Percentiles rank a stretch among this genome's conserved stretches.
These are phyloP conservation scores for Cladophialophora bantiana DNA, from an alignment of 2,329 filamentous ascomycete genomes.

Conservation along the genomic window DNA sequence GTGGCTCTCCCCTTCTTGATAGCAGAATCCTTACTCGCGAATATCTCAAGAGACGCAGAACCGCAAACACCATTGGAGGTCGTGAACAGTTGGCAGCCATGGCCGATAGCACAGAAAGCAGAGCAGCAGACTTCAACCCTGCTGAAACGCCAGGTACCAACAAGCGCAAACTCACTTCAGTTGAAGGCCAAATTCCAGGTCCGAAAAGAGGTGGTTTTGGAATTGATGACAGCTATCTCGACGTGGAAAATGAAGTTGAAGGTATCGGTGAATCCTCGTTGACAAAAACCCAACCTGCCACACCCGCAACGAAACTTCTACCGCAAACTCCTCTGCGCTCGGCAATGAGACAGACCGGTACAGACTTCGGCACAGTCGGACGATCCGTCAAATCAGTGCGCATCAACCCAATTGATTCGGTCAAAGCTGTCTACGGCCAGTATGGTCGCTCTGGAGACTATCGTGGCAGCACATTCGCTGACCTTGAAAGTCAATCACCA, in stretches of 20 bases:
- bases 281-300: slow-evolving; percentile 24
- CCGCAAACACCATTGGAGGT: slow-evolving; percentile 25
- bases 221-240: slow-evolving; percentile 36
- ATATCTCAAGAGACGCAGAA: slow-evolving; percentile 31
- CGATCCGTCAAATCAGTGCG: slow-evolving; percentile 33
- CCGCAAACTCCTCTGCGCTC: slow-evolving; percentile 31
- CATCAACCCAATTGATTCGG: slow-evolving; percentile 30
- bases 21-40: slow-evolving; percentile 28
- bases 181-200: slow-evolving; percentile 30
- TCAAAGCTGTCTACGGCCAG: slow-evolving; percentile 34
- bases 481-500: slow-evolving; percentile 18
- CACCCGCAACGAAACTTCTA: slow-evolving; percentile 15
- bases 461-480: slow-evolving; percentile 35
- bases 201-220: slow-evolving; percentile 32
- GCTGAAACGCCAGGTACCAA: slow-evolving; percentile 27
- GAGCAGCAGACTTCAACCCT: slow-evolving; percentile 28
- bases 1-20: slow-evolving; percentile 15
- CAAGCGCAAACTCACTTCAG: slow-evolving; percentile 33
- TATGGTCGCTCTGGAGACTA: slow-evolving; percentile 35
- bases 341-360: slow-evolving; percentile 27
- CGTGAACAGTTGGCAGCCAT: slow-evolving; percentile 21
- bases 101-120: slow-evolving; percentile 1
- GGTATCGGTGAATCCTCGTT: slow-evolving; percentile 27
- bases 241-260: slow-evolving; percentile 31
- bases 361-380: slow-evolving; percentile 20